Base-by-base conservation (phyloP, 139 green algal species). In the Tetraselmis chui region DNA sequence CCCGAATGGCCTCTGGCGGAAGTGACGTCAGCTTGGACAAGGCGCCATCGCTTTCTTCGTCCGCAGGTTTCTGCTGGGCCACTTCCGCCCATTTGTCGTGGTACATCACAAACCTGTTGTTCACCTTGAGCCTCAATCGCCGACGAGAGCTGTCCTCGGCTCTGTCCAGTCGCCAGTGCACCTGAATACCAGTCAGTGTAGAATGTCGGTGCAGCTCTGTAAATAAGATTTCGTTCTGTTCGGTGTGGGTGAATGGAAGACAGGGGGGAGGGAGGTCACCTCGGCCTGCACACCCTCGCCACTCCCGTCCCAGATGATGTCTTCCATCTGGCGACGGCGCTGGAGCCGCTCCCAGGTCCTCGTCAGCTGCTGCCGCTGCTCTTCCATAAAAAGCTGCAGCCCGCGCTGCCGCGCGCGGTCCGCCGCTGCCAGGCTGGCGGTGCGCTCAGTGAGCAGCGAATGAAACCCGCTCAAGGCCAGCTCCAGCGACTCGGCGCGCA, bases 131-230 rank as follows among this genome's bases (percentile, higher is more conserved):
- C 58, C 77, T 80, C 82, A 89, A 76, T 30, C 85, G 83, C 77
- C 87, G 87, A 77, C 80, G 80, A 11, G 75, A 75, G 1, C 67
- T 67, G 82, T 91, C 87, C 78, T 91, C 87, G 5, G 28, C 28
- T 1, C 45, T 80, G 80, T 91, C 87, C 79, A 87, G 85, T 82
- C 88, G 88, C 85, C 85, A 91, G 78, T 88, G 87, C 58, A 77
- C 74, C 26, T 77, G 74, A 25, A 2, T 18, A 77, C 23, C 26
- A 29, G 25, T 23, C 11, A n/a, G n/a, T n/a, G n/a, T n/a, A n/a
- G n/a, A n/a, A n/a, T n/a, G n/a, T n/a, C n/a, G n/a, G n/a, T n/a
- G n/a, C n/a, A n/a, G n/a, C n/a, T n/a, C n/a, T n/a, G n/a, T n/a
- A n/a, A n/a, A n/a, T n/a, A n/a, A n/a, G n/a, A n/a, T n/a, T n/a